Evolutionary conservation across 2,329 filamentous ascomycete species (phyloP).

Genomic region (Rhexocercosporidium sp.): DNA sequence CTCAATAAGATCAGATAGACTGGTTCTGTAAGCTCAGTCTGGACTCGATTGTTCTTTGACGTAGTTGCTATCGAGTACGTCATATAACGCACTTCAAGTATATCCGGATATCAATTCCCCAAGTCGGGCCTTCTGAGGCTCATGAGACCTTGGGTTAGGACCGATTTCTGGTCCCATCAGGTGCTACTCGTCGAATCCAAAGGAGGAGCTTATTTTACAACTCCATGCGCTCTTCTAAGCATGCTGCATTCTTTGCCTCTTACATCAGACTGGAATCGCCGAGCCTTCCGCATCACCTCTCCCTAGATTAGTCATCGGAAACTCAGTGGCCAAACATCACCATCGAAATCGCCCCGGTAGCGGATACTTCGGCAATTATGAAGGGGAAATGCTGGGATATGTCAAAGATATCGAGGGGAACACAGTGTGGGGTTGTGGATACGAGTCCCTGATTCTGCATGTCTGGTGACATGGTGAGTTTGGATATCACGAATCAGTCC

Average conservation of each 20-base stretch:
- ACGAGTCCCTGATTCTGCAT: background rate
- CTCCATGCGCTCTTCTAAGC: slow-evolving; percentile 20
- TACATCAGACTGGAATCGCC: background rate
- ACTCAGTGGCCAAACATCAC: slow-evolving; percentile 4
- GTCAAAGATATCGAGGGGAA: background rate
- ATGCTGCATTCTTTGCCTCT: background rate
- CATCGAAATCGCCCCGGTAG: background rate
- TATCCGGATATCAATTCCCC: background rate
- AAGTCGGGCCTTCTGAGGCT: slow-evolving; percentile 2
- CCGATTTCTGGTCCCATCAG: background rate
- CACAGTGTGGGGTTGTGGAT: background rate
- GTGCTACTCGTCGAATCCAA: background rate
- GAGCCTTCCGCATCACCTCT: background rate
- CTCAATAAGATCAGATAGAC: background rate
- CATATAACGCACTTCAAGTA: background rate
- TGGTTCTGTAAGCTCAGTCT: background rate
- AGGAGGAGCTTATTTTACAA: slow-evolving; percentile 1
- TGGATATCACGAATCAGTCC: background rate
- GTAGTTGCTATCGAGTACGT: background rate
- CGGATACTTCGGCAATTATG: slow-evolving; percentile 13
- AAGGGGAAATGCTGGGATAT: background rate
- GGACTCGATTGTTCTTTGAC: background rate
- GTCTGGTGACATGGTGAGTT: background rate
- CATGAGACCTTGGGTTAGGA: background rate
- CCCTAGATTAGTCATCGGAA: slow-evolving; percentile 8